Evolutionary conservation across 768 basidiomycete genomes (phyloP), one percentile per base, ranked within the genome.

Genomic region (Suillus cothurnatus): DNA sequence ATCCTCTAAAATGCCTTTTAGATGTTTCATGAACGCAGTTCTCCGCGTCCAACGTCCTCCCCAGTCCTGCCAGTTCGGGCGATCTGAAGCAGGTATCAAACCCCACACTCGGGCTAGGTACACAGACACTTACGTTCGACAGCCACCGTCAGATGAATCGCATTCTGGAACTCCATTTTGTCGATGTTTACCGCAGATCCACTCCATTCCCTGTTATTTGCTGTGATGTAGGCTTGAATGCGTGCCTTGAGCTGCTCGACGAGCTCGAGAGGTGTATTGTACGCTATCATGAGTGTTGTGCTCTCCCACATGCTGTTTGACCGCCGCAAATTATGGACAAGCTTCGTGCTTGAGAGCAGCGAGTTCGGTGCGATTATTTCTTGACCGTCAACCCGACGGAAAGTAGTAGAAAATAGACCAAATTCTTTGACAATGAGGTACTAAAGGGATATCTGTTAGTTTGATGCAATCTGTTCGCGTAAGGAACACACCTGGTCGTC

Each of bases 31-130:
- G 75, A 93, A 91, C 28, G 77, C 80, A 14, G 86, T 93, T 67
- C 92, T 87, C 55, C 91, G 87, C 9, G 79, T 80, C 91, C 90
- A 92, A 64, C 91, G 81, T 23, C 86, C 92, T 57, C 90, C 91
- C 92, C 92, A 94, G 72, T 93, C 91, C 72, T 93, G 92, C 92
- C 92, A 94, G 71, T 92, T 92, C 43, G 88, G 83, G 61, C 89
- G 87, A 76, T 93, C 89, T 90, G 64, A 55, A 58, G 43, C 23
- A 49, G 53, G 50, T 31, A 64, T 68, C 26, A 64, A 66, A 28
- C 32, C 32, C 7, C 41, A 36, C 36, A 6, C 6, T 14, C 34
- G 61, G 36, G n/a, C 26, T 38, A 34, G 19, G 41, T 58, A 43
- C 55, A 14, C 56, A 47, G 41, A 56, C 26, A 82, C 88, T 75